phyloP scores from a whole-genome alignment of 106 monocot genomes.

The Dendrobium nobile region DNA sequence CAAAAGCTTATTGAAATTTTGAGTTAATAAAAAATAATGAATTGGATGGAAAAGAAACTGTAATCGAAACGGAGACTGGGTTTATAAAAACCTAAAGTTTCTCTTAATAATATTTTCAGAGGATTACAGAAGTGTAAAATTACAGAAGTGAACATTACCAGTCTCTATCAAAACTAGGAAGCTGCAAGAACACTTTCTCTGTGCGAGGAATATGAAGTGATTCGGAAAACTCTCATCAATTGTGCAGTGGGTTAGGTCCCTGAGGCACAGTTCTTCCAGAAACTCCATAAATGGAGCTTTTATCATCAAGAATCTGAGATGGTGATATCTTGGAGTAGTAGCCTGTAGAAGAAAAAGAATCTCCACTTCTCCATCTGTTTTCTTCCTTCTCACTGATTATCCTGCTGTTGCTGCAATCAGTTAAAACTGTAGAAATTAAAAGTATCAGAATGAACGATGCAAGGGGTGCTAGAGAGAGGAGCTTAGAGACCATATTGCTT shows the following conservation, averaged over 20 bases:
- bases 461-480: background rate
- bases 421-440: background rate
- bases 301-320: background rate
- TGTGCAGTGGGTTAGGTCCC: background rate
- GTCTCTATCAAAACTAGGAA: too few species aligned
- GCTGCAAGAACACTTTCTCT: too few species aligned
- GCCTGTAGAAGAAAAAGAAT: conserved; percentile 2
- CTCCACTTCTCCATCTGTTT: background rate
- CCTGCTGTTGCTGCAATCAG: background rate
- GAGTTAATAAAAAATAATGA: too few species aligned
- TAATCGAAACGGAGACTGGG: too few species aligned
- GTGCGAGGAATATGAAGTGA: too few species aligned
- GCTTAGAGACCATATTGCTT: background rate
- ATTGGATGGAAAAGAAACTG: too few species aligned
- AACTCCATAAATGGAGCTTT: conserved; percentile 2
- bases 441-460: background rate
- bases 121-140: too few species aligned
- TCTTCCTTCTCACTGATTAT: background rate
- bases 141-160: too few species aligned
- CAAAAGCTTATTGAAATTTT: too few species aligned
- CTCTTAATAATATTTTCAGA: too few species aligned
- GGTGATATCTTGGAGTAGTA: background rate
- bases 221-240: background rate
- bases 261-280: background rate
- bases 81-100: too few species aligned